Evolutionary conservation across 2,329 filamentous ascomycete species (phyloP).

Genomic region (Chrysosporium keratinophilum): DNA sequence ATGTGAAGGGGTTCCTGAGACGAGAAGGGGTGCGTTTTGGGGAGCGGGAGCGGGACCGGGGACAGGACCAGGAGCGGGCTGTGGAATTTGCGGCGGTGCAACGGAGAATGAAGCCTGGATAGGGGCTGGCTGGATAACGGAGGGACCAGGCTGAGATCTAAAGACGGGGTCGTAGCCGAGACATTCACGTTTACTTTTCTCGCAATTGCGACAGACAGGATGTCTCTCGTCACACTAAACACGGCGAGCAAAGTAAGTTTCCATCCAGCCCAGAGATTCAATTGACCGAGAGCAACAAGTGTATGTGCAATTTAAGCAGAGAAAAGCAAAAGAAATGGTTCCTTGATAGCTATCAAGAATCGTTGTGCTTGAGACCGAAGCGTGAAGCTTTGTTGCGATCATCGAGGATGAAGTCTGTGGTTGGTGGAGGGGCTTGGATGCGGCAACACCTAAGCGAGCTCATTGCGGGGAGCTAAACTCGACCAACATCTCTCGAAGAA

Average conservation of each 20-base stretch:
- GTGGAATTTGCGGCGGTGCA: slow-evolving; percentile 32
- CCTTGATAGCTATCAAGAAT: not conserved
- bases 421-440: slow-evolving; percentile 4
- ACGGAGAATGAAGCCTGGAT: slow-evolving; percentile 35
- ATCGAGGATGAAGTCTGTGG: not conserved
- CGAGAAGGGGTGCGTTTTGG: not conserved
- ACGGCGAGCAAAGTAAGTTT: slow-evolving; percentile 13
- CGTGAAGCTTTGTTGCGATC: slow-evolving; percentile 1
- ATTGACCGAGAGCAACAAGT: slow-evolving; percentile 17
- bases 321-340: not conserved
- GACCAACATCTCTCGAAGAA: not conserved
- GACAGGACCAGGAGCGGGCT: slow-evolving; percentile 25
- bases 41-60: slow-evolving; percentile 13
- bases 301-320: slow-evolving; percentile 11
- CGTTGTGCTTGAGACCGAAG: not conserved
- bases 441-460: slow-evolving; percentile 15
- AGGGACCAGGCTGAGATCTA: slow-evolving; percentile 60
- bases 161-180: slow-evolving; percentile 59
- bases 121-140: slow-evolving; percentile 55
- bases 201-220: slow-evolving; percentile 67
- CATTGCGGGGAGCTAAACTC: slow-evolving; percentile 5
- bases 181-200: slow-evolving; percentile 58
- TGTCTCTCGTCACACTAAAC: slow-evolving; percentile 88
- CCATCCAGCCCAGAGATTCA: not conserved
- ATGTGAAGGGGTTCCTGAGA: slow-evolving; percentile 4